These are phyloP conservation scores for Achaetomium macrosporum DNA, from an alignment of 2,329 filamentous ascomycete genomes.

Conservation along the genomic window DNA sequence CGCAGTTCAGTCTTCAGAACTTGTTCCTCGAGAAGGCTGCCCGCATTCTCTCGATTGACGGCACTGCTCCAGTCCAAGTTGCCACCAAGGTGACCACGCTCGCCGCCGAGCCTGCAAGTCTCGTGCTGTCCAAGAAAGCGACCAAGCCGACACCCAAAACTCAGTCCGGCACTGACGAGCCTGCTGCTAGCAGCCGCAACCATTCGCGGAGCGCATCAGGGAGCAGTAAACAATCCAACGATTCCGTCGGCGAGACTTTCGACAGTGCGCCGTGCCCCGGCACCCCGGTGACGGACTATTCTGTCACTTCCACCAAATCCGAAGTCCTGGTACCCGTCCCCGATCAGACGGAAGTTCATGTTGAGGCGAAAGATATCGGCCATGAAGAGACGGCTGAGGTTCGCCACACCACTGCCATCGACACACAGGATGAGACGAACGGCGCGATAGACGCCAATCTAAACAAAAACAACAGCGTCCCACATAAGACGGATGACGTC, in stretches of 20 bases:
- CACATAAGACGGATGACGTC: not conserved
- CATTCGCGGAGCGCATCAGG: conserved; percentile 5
- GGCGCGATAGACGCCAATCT: no score
- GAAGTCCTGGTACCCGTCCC: not conserved
- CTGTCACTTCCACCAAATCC: not conserved
- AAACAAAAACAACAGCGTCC: no score
- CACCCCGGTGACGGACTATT: conserved; percentile 1
- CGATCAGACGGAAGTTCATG: not conserved
- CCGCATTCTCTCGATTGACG: not conserved
- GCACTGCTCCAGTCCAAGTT: not conserved
- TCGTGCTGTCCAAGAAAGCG: not conserved
- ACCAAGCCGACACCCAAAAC: not conserved
- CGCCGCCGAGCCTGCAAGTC: not conserved
- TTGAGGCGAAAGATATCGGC: not conserved
- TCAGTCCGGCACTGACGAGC: not conserved
- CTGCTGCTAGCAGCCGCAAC: not conserved
- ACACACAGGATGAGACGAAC: no score
- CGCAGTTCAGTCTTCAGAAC: not conserved
- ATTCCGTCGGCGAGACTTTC: not conserved
- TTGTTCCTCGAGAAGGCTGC: conserved; percentile 4
- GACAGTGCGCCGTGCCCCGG: not conserved
- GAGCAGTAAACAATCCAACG: not conserved
- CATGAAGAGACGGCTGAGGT: not conserved
- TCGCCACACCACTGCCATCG: no score
- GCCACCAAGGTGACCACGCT: not conserved